Percentiles rank a stretch among this genome's conserved stretches.
Evolutionary conservation across 257 asterid genomes (phyloP).

Genomic region (Fraxinus americana): DNA sequence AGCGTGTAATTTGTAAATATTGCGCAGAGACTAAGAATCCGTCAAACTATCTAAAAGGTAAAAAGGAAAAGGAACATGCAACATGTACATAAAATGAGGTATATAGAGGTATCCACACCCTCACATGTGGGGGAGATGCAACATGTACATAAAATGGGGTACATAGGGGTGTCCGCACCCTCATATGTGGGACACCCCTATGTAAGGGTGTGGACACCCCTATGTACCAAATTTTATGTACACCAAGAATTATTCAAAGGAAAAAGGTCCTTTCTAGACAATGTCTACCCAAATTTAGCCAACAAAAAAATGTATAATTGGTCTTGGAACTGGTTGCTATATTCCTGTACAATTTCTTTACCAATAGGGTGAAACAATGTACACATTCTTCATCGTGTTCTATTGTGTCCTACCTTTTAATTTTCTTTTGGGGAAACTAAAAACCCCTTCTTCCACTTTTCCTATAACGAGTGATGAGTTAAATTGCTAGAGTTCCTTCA

Average conservation of each 20-base stretch:
- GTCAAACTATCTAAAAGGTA: neutral
- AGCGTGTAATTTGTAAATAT: too few relatives aligned
- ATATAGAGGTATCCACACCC: too few relatives aligned
- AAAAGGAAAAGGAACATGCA: neutral
- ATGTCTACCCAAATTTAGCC: neutral
- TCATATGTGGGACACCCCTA: too few relatives aligned
- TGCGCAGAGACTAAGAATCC: too few relatives aligned
- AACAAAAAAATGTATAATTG: neutral
- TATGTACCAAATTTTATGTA: too few relatives aligned
- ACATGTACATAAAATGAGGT: too few relatives aligned
- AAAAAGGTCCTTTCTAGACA: neutral
- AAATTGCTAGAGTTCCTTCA: constrained; percentile 74
- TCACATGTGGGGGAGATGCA: too few relatives aligned
- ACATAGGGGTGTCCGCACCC: too few relatives aligned
- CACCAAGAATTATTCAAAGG: neutral
- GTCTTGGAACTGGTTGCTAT: neutral
- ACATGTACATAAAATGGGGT: too few relatives aligned
- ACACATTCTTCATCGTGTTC: neutral
- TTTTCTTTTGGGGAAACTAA: neutral
- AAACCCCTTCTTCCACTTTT: constrained; percentile 9
- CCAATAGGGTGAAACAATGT: neutral
- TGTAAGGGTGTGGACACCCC: too few relatives aligned
- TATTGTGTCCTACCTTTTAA: neutral
- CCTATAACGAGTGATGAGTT: constrained; percentile 9
- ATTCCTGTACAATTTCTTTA: constrained; percentile 29